Conservation (phyloP, 2,329 filamentous ascomycete species). For the Drechslerella stenobrocha region DNA sequence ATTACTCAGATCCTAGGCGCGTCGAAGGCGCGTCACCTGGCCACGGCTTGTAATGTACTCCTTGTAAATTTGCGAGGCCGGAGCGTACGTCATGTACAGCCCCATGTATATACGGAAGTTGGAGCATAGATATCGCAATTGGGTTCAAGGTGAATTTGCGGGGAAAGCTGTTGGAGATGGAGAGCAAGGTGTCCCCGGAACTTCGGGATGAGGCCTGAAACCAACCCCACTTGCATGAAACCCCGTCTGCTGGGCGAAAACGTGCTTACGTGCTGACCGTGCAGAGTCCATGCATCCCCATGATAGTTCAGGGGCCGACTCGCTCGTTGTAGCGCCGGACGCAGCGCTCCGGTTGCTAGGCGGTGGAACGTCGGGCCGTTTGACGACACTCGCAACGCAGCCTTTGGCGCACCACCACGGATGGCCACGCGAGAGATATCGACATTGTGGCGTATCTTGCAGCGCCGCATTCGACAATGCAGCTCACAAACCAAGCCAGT, state of each 20-base stretch:
- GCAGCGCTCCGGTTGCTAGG: conserved; percentile 28
- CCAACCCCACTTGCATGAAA: conserved; percentile 25
- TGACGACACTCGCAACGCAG: conserved; percentile 42
- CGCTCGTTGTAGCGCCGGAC: conserved; percentile 16
- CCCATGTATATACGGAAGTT: background rate
- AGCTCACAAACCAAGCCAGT: too few relatives aligned
- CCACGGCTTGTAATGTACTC: too few relatives aligned
- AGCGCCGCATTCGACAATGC: too few relatives aligned
- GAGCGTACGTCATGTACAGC: conserved; percentile 2
- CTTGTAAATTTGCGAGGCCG: background rate
- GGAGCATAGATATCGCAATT: background rate
- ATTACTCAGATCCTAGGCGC: too few relatives aligned
- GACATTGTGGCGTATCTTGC: too few relatives aligned
- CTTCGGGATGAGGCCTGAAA: conserved; percentile 40
- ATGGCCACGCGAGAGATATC: too few relatives aligned
- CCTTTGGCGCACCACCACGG: too few relatives aligned
- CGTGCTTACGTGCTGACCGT: conserved; percentile 1
- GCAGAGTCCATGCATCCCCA: background rate
- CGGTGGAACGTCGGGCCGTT: conserved; percentile 41
- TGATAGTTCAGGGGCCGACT: conserved; percentile 1
- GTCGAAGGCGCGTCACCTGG: conserved; percentile 38
- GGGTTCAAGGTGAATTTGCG: background rate
- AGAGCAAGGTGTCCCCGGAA: conserved; percentile 25
- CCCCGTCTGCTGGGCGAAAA: background rate
- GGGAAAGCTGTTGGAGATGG: conserved; percentile 1